Conservation (phyloP, 1,284 basidiomycete genomes). For the Ceratorhiza oryzae-sativae region DNA sequence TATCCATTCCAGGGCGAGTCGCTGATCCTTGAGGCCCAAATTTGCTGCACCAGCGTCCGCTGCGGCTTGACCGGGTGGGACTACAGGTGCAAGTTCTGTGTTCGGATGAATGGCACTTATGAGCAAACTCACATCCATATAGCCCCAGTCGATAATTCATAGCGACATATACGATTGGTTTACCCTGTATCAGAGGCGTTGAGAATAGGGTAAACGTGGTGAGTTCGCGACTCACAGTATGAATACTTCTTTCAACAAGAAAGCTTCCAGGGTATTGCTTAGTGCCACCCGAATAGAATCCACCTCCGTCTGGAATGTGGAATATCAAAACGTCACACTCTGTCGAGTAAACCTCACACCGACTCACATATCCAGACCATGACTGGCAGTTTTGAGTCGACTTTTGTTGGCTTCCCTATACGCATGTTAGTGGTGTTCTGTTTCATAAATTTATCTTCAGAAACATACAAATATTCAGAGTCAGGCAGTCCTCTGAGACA, state of each 20-base stretch:
- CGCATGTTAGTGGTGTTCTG: no score
- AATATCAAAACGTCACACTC: no score
- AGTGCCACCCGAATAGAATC: background rate
- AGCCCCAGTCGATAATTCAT: conserved; percentile 47
- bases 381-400: conserved; percentile 28
- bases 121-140: conserved; percentile 36
- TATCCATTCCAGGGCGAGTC: conserved; percentile 57
- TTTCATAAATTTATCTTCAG: no score
- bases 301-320: conserved; percentile 14
- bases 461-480: conserved; percentile 38
- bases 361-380: conserved; percentile 40
- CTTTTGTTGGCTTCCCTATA: conserved; percentile 33
- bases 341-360: no score
- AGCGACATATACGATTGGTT: conserved; percentile 48
- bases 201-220: background rate
- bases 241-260: background rate
- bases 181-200: conserved; percentile 17
- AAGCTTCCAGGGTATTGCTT: background rate
- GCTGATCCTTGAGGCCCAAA: conserved; percentile 54
- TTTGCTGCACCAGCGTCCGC: conserved; percentile 45
- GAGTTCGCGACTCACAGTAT: background rate
- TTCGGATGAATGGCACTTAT: background rate
- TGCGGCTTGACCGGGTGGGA: conserved; percentile 46
- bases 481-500: conserved; percentile 39
- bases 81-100: conserved; percentile 42